Evolutionary conservation across 805 yeast species (phyloP).

Genomic region (Starmerella vitae): DNA sequence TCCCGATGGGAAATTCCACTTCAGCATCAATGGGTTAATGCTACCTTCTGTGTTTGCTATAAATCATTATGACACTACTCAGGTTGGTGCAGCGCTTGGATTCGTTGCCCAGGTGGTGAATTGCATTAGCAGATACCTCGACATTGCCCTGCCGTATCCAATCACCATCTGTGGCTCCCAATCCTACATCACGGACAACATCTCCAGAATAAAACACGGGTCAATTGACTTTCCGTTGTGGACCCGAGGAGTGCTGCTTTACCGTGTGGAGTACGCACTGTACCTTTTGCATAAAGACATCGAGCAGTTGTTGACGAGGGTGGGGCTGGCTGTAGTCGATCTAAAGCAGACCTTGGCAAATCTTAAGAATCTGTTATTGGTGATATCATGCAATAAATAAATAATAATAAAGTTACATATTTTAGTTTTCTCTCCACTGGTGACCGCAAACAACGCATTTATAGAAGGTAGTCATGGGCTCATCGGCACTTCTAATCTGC

Average conservation of each 20-base stretch:
- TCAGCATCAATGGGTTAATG: slow-evolving; percentile 28
- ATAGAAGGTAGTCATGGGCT: slow-evolving; percentile 97
- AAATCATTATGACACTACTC: slow-evolving; percentile 28
- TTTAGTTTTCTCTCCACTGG: slow-evolving; percentile 89
- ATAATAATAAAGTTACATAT: neutral
- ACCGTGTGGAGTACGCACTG: slow-evolving; percentile 40
- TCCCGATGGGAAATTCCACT: slow-evolving; percentile 19
- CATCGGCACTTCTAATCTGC: slow-evolving; percentile 96
- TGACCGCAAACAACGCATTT: slow-evolving; percentile 87
- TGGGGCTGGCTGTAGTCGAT: slow-evolving; percentile 26
- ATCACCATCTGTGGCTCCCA: slow-evolving; percentile 36
- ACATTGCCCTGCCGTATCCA: slow-evolving; percentile 38
- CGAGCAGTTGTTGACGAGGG: slow-evolving; percentile 32
- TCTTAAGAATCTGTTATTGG: slow-evolving; percentile 27
- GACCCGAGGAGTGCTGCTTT: slow-evolving; percentile 33
- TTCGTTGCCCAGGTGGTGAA: slow-evolving; percentile 33
- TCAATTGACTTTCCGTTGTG: slow-evolving; percentile 36
- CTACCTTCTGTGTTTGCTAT: slow-evolving; percentile 25
- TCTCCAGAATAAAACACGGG: slow-evolving; percentile 31
- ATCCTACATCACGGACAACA: slow-evolving; percentile 38
- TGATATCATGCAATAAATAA: slow-evolving; percentile 14
- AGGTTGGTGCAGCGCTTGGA: slow-evolving; percentile 39
- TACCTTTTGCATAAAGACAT: slow-evolving; percentile 35
- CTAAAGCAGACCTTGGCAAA: slow-evolving; percentile 29
- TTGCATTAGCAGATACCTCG: slow-evolving; percentile 32